These are phyloP conservation scores for Arthrobotrys iridis DNA, from an alignment of 2,329 filamentous ascomycete species.

Conservation along the genomic window DNA sequence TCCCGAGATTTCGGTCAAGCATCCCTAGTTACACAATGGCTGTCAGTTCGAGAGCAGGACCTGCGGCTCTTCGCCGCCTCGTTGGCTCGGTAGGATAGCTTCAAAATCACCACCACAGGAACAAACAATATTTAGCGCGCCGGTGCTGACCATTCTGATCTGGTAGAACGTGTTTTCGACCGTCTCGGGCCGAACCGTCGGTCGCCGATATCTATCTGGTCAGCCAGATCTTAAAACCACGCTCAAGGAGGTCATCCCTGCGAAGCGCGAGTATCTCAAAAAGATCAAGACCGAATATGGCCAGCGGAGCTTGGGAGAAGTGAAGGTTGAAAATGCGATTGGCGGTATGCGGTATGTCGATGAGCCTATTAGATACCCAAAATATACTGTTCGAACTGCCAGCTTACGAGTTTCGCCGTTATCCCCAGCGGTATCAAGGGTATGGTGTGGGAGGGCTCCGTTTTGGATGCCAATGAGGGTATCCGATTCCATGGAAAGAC, in stretches of 20 bases:
- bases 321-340: conserved; percentile 92
- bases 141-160: neutral
- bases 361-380: conserved; percentile 31
- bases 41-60: conserved; percentile 42
- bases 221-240: conserved; percentile 91
- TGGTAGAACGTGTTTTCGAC: conserved; percentile 31
- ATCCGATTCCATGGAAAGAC: conserved; percentile 98
- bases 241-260: conserved; percentile 83
- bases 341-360: conserved; percentile 82
- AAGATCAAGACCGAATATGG: conserved; percentile 83
- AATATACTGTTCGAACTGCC: neutral
- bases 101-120: neutral
- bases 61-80: conserved; percentile 32
- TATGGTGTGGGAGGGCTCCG: conserved; percentile 98
- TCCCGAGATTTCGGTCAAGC: neutral
- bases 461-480: conserved; percentile 94
- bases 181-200: conserved; percentile 2
- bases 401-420: neutral
- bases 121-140: neutral
- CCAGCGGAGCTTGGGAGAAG: conserved; percentile 84
- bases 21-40: conserved; percentile 28
- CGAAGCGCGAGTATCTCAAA: conserved; percentile 91
- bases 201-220: conserved; percentile 65
- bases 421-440: conserved; percentile 80
- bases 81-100: conserved; percentile 13